Base-by-base conservation (phyloP, 768 basidiomycete genomes). In the Suillus decipiens region DNA sequence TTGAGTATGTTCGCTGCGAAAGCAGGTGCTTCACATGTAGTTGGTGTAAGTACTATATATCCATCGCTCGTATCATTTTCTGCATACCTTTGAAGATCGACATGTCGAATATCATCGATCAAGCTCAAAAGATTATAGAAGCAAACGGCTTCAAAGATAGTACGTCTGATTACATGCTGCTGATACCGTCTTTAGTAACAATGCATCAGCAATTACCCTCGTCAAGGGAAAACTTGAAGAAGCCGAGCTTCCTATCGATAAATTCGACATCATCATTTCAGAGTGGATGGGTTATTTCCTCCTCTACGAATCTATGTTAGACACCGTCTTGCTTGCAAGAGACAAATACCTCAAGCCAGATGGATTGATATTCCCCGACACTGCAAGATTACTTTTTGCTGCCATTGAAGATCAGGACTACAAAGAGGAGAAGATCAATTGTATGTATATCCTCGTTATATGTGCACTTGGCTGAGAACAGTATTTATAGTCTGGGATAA, bases 201-300 rank as follows among this genome's bases (percentile, higher is more conserved):
- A 66, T 42, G 37, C 61, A 47, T 66, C 61, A 97, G 95, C 84
- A 68, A 97, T 98, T 77, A 95, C 93, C 45, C 89, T 99, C 62
- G 89, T 99, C 68, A 98, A 99, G 79, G 96, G 96, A 63, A 99
- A 99, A 79, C 89, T 99, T 64, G 96, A 99, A 75, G 96, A 99
- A 53, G 80, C 88, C 57, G 87, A 88, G 64, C 84, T 99, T 48
- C 96, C 96, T 15, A 86, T 96, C 72, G 79, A 92, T 66, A 81
- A 96, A 76, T 98, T 95, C 74, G 97, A 99, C 76, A 98, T 99
- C 79, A 97, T 99, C 79, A 93, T 99, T 73, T 97, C 95, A 65
- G 97, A 99, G 76, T 99, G 96, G 97, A 99, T 99, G 97, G 97
- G 97, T 48, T 99, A 99, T 80, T 98, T 99, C 85, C 82, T 99